These are phyloP conservation scores for Trichoderma harzianum DNA, from an alignment of 2,329 filamentous ascomycete species.

Conservation along the genomic window DNA sequence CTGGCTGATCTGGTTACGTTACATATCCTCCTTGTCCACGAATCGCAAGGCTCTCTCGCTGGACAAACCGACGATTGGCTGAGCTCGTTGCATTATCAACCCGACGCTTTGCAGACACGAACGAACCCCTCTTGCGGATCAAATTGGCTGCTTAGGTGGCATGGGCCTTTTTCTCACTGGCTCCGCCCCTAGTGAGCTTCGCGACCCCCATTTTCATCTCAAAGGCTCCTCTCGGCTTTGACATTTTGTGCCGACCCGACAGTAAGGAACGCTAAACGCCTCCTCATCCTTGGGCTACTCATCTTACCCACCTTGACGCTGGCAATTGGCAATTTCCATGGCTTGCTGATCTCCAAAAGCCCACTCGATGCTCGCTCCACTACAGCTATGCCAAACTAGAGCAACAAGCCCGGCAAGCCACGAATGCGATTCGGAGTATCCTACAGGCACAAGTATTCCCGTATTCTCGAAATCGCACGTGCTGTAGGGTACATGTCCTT, in stretches of 20 bases:
- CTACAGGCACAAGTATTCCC: not conserved
- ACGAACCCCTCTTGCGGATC: not conserved
- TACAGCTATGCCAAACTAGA: not conserved
- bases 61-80: not conserved
- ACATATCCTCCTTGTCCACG: not conserved
- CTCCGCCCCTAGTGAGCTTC: not conserved
- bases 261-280: conserved; percentile 15
- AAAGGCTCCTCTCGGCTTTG: not conserved
- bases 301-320: not conserved
- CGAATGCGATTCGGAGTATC: not conserved
- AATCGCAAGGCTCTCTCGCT: not conserved
- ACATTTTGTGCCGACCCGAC: conserved; percentile 16
- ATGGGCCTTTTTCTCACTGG: not conserved
- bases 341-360: not conserved
- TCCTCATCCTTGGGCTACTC: not conserved
- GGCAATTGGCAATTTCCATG: not conserved
- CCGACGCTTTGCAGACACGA: not conserved
- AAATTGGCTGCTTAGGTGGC: not conserved
- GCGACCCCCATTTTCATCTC: not conserved
- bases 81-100: not conserved
- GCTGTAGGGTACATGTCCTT: not conserved
- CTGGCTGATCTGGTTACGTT: not conserved
- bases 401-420: not conserved
- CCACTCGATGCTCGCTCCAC: not conserved
- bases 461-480: not conserved